These are phyloP conservation scores for Geotrichum reessii DNA, from an alignment of 1,139 yeast genomes.

Conservation along the genomic window DNA sequence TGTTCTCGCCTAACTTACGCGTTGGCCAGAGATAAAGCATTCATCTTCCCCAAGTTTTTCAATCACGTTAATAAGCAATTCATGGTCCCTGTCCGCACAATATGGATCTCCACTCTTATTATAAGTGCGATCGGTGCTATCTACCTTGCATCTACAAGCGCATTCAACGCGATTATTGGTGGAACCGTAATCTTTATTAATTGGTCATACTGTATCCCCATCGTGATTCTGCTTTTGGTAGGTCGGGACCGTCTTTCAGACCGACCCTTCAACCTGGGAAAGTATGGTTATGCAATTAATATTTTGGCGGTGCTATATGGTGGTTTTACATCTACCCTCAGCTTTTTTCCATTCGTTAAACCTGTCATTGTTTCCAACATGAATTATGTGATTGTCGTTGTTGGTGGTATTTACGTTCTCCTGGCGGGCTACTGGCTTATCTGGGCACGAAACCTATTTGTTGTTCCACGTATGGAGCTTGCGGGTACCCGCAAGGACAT, in stretches of 20 bases:
- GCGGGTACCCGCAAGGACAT: not conserved
- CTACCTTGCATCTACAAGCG: constrained; percentile 60
- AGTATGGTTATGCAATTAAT: constrained; percentile 56
- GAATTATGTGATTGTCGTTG: constrained; percentile 65
- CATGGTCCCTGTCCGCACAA: constrained; percentile 65
- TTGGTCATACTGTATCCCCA: constrained; percentile 72
- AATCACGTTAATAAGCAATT: constrained; percentile 55
- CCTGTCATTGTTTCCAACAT: constrained; percentile 56
- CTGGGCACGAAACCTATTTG: constrained; percentile 17
- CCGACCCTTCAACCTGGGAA: constrained; percentile 61
- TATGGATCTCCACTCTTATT: constrained; percentile 59
- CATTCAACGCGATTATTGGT: constrained; percentile 79
- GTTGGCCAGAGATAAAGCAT: constrained; percentile 76
- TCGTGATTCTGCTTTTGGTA: constrained; percentile 54
- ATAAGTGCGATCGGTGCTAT: constrained; percentile 57
- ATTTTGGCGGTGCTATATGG: constrained; percentile 57
- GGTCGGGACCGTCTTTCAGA: constrained; percentile 56
- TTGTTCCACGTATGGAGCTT: constrained; percentile 10
- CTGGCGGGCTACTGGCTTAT: constrained; percentile 15
- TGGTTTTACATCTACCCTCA: constrained; percentile 53
- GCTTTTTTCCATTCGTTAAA: constrained; percentile 69
- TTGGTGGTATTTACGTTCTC: constrained; percentile 21
- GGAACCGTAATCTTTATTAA: constrained; percentile 73
- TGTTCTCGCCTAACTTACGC: constrained; percentile 78
- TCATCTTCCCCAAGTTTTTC: constrained; percentile 55